These are phyloP conservation scores for Cicer bijugum DNA, from an alignment of 306 rosid genomes.

Conservation along the genomic window DNA sequence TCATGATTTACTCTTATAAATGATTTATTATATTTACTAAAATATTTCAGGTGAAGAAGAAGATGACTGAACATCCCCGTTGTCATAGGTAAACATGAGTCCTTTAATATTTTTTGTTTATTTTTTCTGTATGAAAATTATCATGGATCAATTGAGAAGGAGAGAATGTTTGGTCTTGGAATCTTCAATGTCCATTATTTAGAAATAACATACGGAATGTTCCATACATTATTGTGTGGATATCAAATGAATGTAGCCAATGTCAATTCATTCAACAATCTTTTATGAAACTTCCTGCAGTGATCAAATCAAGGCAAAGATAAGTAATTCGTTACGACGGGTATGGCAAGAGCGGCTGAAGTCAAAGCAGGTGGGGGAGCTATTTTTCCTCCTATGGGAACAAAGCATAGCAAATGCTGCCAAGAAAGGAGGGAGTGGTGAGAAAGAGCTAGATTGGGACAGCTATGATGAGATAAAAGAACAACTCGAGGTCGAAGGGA, in stretches of 20 bases:
- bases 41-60: slow-evolving; percentile 72
- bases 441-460: slow-evolving; percentile 66
- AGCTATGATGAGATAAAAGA: slow-evolving; percentile 49
- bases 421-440: slow-evolving; percentile 64
- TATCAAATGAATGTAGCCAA: slow-evolving; percentile 29
- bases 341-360: slow-evolving; percentile 71
- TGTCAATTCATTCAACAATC: slow-evolving; percentile 16
- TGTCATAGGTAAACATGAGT: slow-evolving; percentile 65
- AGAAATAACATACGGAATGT: slow-evolving; percentile 18
- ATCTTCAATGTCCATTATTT: slow-evolving; percentile 11
- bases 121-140: slow-evolving; percentile 12
- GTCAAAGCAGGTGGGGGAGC: slow-evolving; percentile 53
- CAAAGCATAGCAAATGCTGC: slow-evolving; percentile 73
- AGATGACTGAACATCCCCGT: slow-evolving; percentile 71
- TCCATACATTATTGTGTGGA: slow-evolving; percentile 23
- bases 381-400: slow-evolving; percentile 58
- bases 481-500: slow-evolving; percentile 41
- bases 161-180: background rate
- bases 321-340: slow-evolving; percentile 60
- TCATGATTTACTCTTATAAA: background rate
- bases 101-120: background rate
- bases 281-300: slow-evolving; percentile 54
- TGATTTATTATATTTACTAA: slow-evolving; percentile 22
- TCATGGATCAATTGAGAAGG: background rate
- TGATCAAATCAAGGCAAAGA: slow-evolving; percentile 68